Base-by-base conservation (phyloP, 2,329 filamentous ascomycete species). In the Aspergillus alliaceus region DNA sequence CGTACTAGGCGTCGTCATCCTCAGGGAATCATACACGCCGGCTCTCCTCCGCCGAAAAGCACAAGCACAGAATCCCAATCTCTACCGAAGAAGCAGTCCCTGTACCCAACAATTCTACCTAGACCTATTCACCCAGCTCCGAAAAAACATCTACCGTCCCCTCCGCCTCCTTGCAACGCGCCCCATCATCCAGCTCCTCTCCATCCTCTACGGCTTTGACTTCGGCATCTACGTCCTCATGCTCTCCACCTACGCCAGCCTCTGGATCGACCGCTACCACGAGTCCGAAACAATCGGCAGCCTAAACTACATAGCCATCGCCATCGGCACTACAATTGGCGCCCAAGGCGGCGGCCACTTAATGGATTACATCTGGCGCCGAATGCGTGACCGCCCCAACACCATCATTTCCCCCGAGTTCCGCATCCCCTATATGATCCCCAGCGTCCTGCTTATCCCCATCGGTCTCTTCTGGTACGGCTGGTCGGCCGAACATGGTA, bases 151-250 rank as follows among this genome's bases (percentile, higher is more conserved):
- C 44, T 15, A 24, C n/a, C 44, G 44, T 6, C 25, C 44, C 27
- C 44, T 48, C 18, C 44, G n/a, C n/a, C 44, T 48, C n/a, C 27
- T 48, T 2, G 2, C 18, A 6, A 48, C 11, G 9, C 44, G 44
- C n/a, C 44, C 44, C 25, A 48, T 48, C n/a, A 48, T 32, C 44
- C 44, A 48, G 29, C 4, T 48, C n/a, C 44, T 48, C 9, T 18
- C 44, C 27, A 9, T 31, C 1, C n/a, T 48, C n/a, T 48, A 48
- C 44, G 44, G 44, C 44, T 27, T 48, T 27, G 44, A 31, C 27
- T 48, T 48, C 44, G 44, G 27, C 29, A 48, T 48, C 44, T 48
- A 48, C 44, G 25, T 48, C 44, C 44, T 48, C 12, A 32, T 48
- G 44, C 44, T 48, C 29, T 48, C 44, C 27, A 48, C 44, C n/a